Conservation (phyloP, 805 yeast species). For the Cyberlindnera mrakii region DNA sequence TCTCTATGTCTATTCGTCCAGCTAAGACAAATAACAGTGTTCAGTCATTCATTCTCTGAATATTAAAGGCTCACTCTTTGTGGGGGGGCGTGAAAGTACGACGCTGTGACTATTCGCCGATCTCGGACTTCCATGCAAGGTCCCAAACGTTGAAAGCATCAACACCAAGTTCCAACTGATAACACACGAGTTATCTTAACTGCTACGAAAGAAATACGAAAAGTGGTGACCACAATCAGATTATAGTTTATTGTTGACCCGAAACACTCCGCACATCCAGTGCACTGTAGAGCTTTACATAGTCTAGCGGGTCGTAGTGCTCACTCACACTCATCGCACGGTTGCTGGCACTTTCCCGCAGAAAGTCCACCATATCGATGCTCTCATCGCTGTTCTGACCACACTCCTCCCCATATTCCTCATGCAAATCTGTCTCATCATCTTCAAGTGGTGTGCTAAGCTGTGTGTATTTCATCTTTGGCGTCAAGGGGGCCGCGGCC, state of each 20-base stretch:
- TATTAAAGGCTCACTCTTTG: too few relatives aligned
- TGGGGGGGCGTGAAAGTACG: too few relatives aligned
- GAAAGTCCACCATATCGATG: slow-evolving; percentile 15
- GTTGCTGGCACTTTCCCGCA: slow-evolving; percentile 16
- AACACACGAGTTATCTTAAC: too few relatives aligned
- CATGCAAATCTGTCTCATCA: not conserved
- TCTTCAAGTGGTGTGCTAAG: not conserved
- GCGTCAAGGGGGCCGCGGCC: not conserved
- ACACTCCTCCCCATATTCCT: slow-evolving; percentile 1
- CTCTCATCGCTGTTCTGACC: slow-evolving; percentile 2
- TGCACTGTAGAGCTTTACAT: not conserved
- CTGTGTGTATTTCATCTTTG: too few relatives aligned
- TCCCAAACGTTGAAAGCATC: not conserved
- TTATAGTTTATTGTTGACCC: too few relatives aligned
- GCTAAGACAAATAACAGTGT: too few relatives aligned
- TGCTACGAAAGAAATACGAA: too few relatives aligned
- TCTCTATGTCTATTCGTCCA: not conserved
- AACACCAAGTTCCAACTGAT: not conserved
- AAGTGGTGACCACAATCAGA: too few relatives aligned
- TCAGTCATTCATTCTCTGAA: too few relatives aligned
- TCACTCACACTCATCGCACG: slow-evolving; percentile 9
- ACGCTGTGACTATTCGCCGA: too few relatives aligned
- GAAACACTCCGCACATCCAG: too few relatives aligned
- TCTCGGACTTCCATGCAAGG: too few relatives aligned
- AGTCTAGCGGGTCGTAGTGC: slow-evolving; percentile 10